Evolutionary conservation across 1,284 basidiomycete species (phyloP), one percentile per base, ranked within the genome.

Genomic region (Boletus semigastroideus): DNA sequence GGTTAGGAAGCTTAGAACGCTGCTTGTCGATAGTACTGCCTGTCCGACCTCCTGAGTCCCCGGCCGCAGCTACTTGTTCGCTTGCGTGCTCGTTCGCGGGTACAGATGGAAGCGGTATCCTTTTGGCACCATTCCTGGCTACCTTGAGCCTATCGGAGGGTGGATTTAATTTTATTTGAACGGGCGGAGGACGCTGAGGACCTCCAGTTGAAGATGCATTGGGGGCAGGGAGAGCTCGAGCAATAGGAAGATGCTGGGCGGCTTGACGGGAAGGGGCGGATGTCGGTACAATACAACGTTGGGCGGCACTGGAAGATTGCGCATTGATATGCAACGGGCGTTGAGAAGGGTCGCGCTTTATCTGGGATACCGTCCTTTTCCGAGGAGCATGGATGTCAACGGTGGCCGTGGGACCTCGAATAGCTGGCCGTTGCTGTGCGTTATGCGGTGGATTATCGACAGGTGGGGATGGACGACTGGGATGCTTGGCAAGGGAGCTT

Each of bases 51-150:
- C 37, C 31, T 13, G 39, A 48, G 22, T 33, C 41, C 20, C 27
- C 27, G 41, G 37, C 36, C 10, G 40, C 31, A 25, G 52, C 10
- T n/a, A 11, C 42, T 51, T 50, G 52, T 39, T 55, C 55, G 30
- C 40, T 20, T 33, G 51, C 10, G 10, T 47, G 41, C 6, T 31
- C 54, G n/a, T 33, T 38, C 31, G 37, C 39, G 6, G 60, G 49
- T 14, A 38, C 51, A 17, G 58, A 19, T 20, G 66, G 71, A 43
- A 75, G 62, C 4, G 67, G 67, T 40, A 73, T 58, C 47, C 74
- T 64, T 52, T 72, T 60, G 10, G 73, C 73, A n/a, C 74, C 69
- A 49, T 51, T 52, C n/a, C 64, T 56, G 2, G 56, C 43, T 25
- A 45, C 34, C 51, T 59, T 65, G 27, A 55, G 33, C 42, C 65